These are phyloP conservation scores for Sequoia sempervirens DNA, from an alignment of 75 land plant genomes.

Conservation along the genomic window DNA sequence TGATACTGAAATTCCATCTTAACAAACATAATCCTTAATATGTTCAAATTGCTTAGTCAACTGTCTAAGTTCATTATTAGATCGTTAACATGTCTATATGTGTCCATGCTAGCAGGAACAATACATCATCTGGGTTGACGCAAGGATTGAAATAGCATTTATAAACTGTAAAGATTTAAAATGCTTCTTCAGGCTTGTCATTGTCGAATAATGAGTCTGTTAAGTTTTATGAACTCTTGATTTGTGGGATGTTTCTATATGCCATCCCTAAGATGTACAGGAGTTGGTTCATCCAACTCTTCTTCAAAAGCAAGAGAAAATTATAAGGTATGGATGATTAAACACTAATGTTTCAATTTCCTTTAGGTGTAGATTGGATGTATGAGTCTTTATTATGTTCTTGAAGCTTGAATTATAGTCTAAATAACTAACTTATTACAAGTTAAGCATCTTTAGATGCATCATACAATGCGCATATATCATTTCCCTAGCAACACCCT, in stretches of 20 bases:
- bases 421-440: background rate
- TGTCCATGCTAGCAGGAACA: background rate
- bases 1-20: background rate
- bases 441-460: background rate
- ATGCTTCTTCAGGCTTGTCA: background rate
- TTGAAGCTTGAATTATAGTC: background rate
- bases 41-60: background rate
- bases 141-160: background rate
- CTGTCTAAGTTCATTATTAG: background rate
- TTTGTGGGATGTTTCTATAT: background rate
- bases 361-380: background rate
- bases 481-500: background rate
- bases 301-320: background rate
- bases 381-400: background rate
- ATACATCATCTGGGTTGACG: background rate
- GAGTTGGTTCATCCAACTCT: background rate
- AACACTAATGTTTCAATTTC: background rate
- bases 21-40: background rate
- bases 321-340: background rate
- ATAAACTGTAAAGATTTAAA: background rate
- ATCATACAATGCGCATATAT: background rate
- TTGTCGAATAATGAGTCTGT: background rate
- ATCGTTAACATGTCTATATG: background rate
- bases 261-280: background rate
- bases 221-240: background rate